These are phyloP conservation scores for Phytophthora cactorum DNA, from an alignment of 352 stramenopile species.

Conservation along the genomic window DNA sequence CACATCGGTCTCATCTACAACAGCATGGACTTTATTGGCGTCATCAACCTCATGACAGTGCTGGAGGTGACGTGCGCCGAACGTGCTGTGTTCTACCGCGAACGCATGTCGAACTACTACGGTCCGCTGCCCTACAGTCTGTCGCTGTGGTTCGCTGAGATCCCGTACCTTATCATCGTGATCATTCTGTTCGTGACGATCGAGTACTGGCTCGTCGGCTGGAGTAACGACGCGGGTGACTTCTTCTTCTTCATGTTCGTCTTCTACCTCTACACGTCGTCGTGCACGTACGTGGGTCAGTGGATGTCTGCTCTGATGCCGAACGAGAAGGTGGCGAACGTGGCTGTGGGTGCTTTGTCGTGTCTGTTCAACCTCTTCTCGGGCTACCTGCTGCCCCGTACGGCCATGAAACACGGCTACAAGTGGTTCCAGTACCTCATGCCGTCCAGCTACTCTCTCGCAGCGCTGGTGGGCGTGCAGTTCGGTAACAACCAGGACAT, in stretches of 20 bases:
- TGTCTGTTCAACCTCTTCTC: slow-evolving; percentile 71
- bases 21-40: slow-evolving; percentile 70
- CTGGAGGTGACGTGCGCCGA: slow-evolving; percentile 61
- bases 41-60: slow-evolving; percentile 67
- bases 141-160: slow-evolving; percentile 63
- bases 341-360: slow-evolving; percentile 66
- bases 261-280: slow-evolving; percentile 51
- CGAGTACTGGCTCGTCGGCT: slow-evolving; percentile 69
- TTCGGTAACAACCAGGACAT: slow-evolving; percentile 40
- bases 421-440: slow-evolving; percentile 73
- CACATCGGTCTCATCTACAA: slow-evolving; percentile 72
- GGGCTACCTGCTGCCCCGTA: slow-evolving; percentile 55
- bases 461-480: slow-evolving; percentile 41
- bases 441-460: slow-evolving; percentile 61
- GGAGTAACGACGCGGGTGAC: slow-evolving; percentile 31
- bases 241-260: slow-evolving; percentile 41
- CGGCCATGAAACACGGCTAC: slow-evolving; percentile 54
- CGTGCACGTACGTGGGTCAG: slow-evolving; percentile 65
- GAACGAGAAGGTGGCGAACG: slow-evolving; percentile 75
- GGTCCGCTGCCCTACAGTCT: slow-evolving; percentile 63
- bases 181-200: slow-evolving; percentile 50
- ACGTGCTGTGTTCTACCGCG: slow-evolving; percentile 66
- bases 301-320: slow-evolving; percentile 74
- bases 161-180: slow-evolving; percentile 61
- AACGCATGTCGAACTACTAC: slow-evolving; percentile 80